These are phyloP conservation scores for Chenopodium suecicum DNA, from an alignment of 148 eudicot species.

Conservation along the genomic window DNA sequence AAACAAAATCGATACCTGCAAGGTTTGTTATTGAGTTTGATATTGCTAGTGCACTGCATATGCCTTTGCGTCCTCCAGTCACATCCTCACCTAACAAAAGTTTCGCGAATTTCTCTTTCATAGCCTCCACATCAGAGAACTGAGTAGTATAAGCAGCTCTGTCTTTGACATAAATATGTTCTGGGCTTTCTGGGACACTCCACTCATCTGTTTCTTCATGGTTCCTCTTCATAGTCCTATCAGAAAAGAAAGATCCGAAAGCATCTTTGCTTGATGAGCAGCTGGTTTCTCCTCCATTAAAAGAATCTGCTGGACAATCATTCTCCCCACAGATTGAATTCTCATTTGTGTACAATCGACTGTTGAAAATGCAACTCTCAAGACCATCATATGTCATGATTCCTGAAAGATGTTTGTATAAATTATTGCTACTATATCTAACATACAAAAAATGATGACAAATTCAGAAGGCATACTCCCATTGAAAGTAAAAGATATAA, in stretches of 20 bases:
- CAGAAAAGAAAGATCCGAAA: conserved; percentile 60
- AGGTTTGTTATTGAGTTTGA: conserved; percentile 83
- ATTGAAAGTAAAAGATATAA: not conserved
- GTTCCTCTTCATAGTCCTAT: conserved; percentile 53
- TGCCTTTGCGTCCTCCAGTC: conserved; percentile 75
- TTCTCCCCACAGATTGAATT: conserved; percentile 50
- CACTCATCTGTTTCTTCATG: conserved; percentile 52
- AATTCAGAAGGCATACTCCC: not conserved
- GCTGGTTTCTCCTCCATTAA: conserved; percentile 65
- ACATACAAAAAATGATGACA: not conserved
- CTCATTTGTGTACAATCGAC: conserved; percentile 43
- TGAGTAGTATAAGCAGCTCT: conserved; percentile 37
- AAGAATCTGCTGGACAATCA: conserved; percentile 44
- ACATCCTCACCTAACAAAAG: conserved; percentile 90
- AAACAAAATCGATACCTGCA: conserved; percentile 46
- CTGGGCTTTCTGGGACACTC: conserved; percentile 49
- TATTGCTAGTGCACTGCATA: conserved; percentile 64
- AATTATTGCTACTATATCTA: not conserved
- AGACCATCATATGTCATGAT: conserved; percentile 82
- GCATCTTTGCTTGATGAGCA: conserved; percentile 74
- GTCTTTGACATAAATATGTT: conserved; percentile 40
- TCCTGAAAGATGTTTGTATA: conserved; percentile 43
- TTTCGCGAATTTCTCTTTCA: conserved; percentile 83
- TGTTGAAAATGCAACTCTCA: conserved; percentile 74
- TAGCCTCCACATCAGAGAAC: conserved; percentile 57